phyloP scores from a whole-genome alignment of 805 yeast species.

The Yamadazyma paraphyllophila region DNA sequence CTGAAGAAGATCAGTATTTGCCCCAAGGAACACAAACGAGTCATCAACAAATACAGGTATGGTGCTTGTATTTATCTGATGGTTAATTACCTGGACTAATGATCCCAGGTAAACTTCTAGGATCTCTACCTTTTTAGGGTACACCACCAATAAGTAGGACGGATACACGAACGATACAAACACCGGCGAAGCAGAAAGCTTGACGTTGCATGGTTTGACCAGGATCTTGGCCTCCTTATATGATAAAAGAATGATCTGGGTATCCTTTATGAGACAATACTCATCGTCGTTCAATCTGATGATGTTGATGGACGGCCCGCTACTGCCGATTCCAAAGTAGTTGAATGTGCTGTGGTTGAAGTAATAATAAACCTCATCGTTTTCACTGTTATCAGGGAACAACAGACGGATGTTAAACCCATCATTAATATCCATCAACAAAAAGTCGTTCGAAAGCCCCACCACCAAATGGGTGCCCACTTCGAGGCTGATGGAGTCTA shows the following conservation, averaged over 20 bases:
- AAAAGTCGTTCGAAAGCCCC: constrained; percentile 26
- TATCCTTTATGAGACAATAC: constrained; percentile 32
- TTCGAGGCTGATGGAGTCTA: constrained; percentile 15
- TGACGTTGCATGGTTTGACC: constrained; percentile 20
- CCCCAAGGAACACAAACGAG: constrained; percentile 20
- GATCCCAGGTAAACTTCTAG: constrained; percentile 35
- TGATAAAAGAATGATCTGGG: constrained; percentile 21
- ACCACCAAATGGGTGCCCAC: constrained; percentile 17
- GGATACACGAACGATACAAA: constrained; percentile 29
- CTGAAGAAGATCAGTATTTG: constrained; percentile 30
- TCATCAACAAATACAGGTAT: constrained; percentile 10
- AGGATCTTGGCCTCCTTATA: constrained; percentile 9
- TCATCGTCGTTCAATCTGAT: constrained; percentile 16
- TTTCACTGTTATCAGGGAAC: neutral
- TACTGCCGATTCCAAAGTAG: constrained; percentile 35
- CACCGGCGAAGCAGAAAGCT: constrained; percentile 25
- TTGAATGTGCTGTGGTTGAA: constrained; percentile 28
- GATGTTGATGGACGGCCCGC: constrained; percentile 27
- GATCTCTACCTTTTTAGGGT: constrained; percentile 32
- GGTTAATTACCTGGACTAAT: constrained; percentile 32
- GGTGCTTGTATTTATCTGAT: constrained; percentile 25
- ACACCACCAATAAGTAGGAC: constrained; percentile 30
- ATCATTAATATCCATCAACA: constrained; percentile 22
- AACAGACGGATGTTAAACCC: constrained; percentile 1
- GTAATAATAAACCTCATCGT: constrained; percentile 18